Evolutionary conservation across 2,329 filamentous ascomycete species (phyloP), one percentile per base, ranked within the genome.

Genomic region (Xylaria arbuscula): DNA sequence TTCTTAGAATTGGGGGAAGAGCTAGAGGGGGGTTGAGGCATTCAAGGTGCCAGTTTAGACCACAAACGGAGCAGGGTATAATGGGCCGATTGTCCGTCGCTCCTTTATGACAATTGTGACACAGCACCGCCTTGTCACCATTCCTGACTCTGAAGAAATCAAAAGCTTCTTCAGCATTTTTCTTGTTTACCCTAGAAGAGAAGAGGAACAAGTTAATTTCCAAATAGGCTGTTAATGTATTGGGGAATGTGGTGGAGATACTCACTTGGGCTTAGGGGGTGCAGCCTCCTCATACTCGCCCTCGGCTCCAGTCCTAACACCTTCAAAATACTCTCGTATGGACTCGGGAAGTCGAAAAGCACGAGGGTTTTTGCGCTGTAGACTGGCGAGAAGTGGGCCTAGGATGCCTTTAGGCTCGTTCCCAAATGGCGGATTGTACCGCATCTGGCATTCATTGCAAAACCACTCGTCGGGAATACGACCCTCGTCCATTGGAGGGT

Each of bases 31-130:
- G 93, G 77, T 97, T 90, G 17, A 97, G 83, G 80, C 96, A 99
- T 80, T 98, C 95, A 60, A 97, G 84, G 82, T 99, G 96, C 92
- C 94, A 99, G 76, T 90, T 87, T 40, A 93, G 86, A 13, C 88
- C 85, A 80, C 95, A 99, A 75, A 77, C 72, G 1, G 94, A 94
- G 83, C 95, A 99, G 54, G 92, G 89, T 73, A 98, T 91, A 74
- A 98, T 94, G 72, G 91, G 88, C 32, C 92, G 89, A 74, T 86
- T 86, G 70, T 83, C 80, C 22, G 87, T 83, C 54, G 90, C 88
- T 34, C 90, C 86, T 75, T 86, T 85, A 72, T 92, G 87, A 81
- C 95, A 98, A 53, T 84, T 83, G 77, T 91, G 89, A 81, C 95
- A 98, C 58, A 97, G 83, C 55, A 97, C 90, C 3, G 89, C 81